phyloP scores from a whole-genome alignment of 1,284 basidiomycete genomes.

The Moesziomyces aphidis region DNA sequence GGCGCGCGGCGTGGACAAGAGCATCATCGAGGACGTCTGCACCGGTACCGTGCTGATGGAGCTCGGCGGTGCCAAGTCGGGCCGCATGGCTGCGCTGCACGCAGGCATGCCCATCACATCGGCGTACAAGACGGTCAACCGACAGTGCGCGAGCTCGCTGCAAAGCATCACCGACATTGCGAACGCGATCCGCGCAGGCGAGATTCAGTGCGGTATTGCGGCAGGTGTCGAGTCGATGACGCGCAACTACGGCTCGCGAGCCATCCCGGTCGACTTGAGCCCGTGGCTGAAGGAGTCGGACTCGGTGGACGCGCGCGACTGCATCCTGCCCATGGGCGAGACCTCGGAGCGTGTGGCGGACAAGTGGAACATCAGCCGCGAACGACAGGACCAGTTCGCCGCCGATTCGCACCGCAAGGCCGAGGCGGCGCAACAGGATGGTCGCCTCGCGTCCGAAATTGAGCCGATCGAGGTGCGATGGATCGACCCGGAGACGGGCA shows the following conservation, averaged over 20 bases:
- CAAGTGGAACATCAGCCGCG: constrained; percentile 53
- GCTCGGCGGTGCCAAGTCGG: constrained; percentile 68
- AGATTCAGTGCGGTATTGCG: constrained; percentile 62
- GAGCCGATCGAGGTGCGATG: constrained; percentile 60
- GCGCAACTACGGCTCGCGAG: constrained; percentile 64
- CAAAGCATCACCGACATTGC: constrained; percentile 68
- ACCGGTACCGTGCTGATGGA: constrained; percentile 69
- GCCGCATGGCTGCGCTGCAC: constrained; percentile 68
- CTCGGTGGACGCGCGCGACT: constrained; percentile 63
- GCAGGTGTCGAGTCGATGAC: constrained; percentile 66
- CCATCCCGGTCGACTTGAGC: constrained; percentile 65
- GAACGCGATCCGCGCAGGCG: constrained; percentile 63
- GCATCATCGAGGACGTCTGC: constrained; percentile 67
- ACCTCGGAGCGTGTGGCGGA: constrained; percentile 63
- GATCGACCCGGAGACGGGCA: constrained; percentile 56
- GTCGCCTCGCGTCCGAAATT: constrained; percentile 59
- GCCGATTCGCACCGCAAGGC: constrained; percentile 57
- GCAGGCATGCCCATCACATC: constrained; percentile 58
- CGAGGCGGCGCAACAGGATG: constrained; percentile 55
- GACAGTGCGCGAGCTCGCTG: constrained; percentile 68
- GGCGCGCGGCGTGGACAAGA: constrained; percentile 63
- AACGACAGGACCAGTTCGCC: constrained; percentile 62
- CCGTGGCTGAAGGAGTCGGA: constrained; percentile 60
- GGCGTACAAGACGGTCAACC: constrained; percentile 65
- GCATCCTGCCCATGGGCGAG: constrained; percentile 66